phyloP scores from a whole-genome alignment of 495 filamentous ascomycete species.

The Terfezia boudieri region DNA sequence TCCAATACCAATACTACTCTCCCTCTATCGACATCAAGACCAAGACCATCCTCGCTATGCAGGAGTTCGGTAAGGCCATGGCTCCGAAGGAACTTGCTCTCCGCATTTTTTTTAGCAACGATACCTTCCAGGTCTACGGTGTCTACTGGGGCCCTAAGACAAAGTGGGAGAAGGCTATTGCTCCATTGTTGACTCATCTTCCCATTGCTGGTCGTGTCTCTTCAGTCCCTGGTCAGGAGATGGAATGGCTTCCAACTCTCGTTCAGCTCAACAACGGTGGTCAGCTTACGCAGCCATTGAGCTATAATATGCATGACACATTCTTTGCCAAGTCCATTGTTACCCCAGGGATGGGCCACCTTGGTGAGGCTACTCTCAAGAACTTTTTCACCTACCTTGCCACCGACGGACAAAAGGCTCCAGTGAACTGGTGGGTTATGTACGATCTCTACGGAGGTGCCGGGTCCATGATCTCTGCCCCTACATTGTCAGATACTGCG shows the following conservation, averaged over 20 bases:
- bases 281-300: conserved; percentile 15
- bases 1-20: conserved; percentile 26
- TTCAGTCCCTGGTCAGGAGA: conserved; percentile 2
- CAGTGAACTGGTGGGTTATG: conserved; percentile 30
- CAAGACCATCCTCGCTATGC: conserved; percentile 24
- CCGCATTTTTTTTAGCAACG: conserved; percentile 29
- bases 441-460: conserved; percentile 34
- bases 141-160: conserved; percentile 18
- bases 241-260: conserved; percentile 18
- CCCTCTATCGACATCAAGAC: conserved; percentile 23
- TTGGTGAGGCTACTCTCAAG: conserved; percentile 21
- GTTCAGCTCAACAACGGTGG: conserved; percentile 12
- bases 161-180: conserved; percentile 24
- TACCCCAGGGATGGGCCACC: conserved; percentile 14
- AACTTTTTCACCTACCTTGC: conserved; percentile 28
- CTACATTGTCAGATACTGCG: conserved; percentile 27
- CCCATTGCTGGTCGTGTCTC: conserved; percentile 22
- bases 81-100: conserved; percentile 30
- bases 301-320: conserved; percentile 22
- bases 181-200: conserved; percentile 21
- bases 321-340: conserved; percentile 32
- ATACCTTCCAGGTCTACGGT: conserved; percentile 19
- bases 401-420: conserved; percentile 10
- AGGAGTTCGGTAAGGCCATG: conserved; percentile 30
- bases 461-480: conserved; percentile 24